Evolutionary conservation across 441 rosid species (phyloP), one percentile per base, ranked within the genome.

Genomic region (Arabidopsis lyrata): DNA sequence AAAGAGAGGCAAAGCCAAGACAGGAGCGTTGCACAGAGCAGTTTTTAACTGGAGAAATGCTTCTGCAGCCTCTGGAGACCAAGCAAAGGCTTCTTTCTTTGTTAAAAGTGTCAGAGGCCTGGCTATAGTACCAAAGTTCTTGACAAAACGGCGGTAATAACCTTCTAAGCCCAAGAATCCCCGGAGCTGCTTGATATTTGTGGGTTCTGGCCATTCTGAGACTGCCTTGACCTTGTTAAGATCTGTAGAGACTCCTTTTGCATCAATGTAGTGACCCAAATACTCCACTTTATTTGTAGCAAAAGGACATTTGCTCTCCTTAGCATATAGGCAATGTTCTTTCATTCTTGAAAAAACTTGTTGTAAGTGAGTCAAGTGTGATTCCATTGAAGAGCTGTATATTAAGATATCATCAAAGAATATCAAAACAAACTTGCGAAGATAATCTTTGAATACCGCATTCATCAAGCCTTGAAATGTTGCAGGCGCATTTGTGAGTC

Each of bases 11-110:
- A 42, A 1, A 2, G 48, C 8, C 6, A 42, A 0, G 0, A 42
- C 18, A 0, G 3, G 48, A 0, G 48, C 8, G 0, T 13, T 0
- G 0, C 48, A 42, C 0, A 42, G 5, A 0, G 16, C 47, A 5
- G 1, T n/a, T n/a, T n/a, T n/a, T n/a, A n/a, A 0, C 2, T 42
- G 13, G 0, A 2, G 8, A 13, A 42, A 42, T 1, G 48, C 6
- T 13, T 11, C 3, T 0, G 14, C 8, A 1, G 48, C 48, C 0
- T 5, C 48, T 0, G 0, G 2, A 1, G 2, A 14, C 48, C 48
- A 42, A 0, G 0, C 8, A n/a, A n/a, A 44, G 0, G 49, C 3
- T 0, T 44, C 18, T 5, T 44, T 44, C 9, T 44, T n/a, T 2
- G 49, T 44, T 5, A 44, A 44, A 1, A 0, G 1, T 9, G 18